phyloP scores from a whole-genome alignment of 192 early-diverging fungal genomes.

The Backusella sp. region DNA sequence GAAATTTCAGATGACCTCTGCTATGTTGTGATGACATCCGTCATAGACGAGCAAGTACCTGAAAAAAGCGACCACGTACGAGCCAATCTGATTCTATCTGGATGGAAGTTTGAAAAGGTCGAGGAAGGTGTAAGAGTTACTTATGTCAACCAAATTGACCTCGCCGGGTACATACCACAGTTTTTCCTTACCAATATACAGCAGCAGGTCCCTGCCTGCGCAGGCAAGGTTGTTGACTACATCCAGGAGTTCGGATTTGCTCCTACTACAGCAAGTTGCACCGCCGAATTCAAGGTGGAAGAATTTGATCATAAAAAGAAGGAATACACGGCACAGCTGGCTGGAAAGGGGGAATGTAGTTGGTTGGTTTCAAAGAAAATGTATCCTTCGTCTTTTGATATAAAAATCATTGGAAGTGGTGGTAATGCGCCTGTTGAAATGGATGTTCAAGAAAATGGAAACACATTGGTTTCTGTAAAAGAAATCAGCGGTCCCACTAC shows the following conservation, averaged over 20 bases:
- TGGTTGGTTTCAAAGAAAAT: constrained; percentile 39
- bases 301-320: constrained; percentile 41
- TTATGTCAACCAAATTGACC: constrained; percentile 54
- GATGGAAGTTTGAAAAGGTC: constrained; percentile 48
- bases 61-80: constrained; percentile 49
- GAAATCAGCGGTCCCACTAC: constrained; percentile 25
- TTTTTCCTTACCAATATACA: constrained; percentile 45
- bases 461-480: constrained; percentile 17
- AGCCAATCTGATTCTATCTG: constrained; percentile 45
- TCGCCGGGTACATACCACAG: constrained; percentile 47
- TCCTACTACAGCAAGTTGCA: constrained; percentile 36
- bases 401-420: constrained; percentile 35
- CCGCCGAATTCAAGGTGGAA: constrained; percentile 30
- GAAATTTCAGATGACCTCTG: constrained; percentile 32
- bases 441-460: constrained; percentile 9
- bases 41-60: constrained; percentile 48
- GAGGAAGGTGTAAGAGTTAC: constrained; percentile 38
- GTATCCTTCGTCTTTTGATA: constrained; percentile 46
- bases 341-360: constrained; percentile 26
- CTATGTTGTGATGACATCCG: constrained; percentile 47
- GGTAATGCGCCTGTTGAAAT: constrained; percentile 14
- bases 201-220: constrained; percentile 46
- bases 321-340: constrained; percentile 29
- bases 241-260: constrained; percentile 46
- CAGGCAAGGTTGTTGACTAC: constrained; percentile 45